Base-by-base conservation (phyloP, 73 alveolate species). In the Symbiodinium natans region DNA sequence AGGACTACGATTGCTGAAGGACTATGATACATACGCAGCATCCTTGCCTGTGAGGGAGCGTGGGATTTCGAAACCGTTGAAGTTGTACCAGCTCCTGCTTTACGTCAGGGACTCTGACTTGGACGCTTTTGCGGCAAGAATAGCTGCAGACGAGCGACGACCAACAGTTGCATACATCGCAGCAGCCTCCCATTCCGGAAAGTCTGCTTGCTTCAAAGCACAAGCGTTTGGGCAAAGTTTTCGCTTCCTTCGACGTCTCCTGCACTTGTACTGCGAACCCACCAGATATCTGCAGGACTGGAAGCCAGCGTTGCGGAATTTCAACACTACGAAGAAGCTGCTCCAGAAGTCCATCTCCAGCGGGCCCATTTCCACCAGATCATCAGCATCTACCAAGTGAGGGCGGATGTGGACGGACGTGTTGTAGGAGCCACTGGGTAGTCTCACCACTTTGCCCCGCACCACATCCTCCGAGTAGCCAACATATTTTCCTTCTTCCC, bases 41-140 rank as follows among this genome's bases (percentile, higher is more conserved):
- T 86, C 93, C 93, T 54, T 86, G 63, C 93, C 93, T 33, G 93
- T 83, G 83, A 48, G 82, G 40, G 83, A 48, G 83, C 83, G 38
- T 27, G 63, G 82, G 59, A 42, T 48, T 85, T 46, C 93, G 82
- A n/a, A 48, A 85, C 93, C 59, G 71, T 82, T 82, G 89, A 39
- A 82, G 89, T 82, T 82, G 89, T 82, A 36, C 36, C 52, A 82
- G 89, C 89, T 10, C 92, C 42, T 25, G 80, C 29, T 82, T 82
- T 82, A 82, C 89, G 89, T 82, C 43, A 82, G 89, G 89, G 43
- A 82, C 23, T 82, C 89, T 39, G 89, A 82, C 43, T 82, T 82
- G 89, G 89, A 82, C 63, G 89, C 40, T 8, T 82, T 82, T 82
- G 89, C 89, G 8, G 71, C 71, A 39, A 82, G 89, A 39, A 40